Percentiles rank a stretch among this genome's conserved stretches.
These are phyloP conservation scores for Cardiospermum halicacabum DNA, from an alignment of 345 rosid species.

Conservation along the genomic window DNA sequence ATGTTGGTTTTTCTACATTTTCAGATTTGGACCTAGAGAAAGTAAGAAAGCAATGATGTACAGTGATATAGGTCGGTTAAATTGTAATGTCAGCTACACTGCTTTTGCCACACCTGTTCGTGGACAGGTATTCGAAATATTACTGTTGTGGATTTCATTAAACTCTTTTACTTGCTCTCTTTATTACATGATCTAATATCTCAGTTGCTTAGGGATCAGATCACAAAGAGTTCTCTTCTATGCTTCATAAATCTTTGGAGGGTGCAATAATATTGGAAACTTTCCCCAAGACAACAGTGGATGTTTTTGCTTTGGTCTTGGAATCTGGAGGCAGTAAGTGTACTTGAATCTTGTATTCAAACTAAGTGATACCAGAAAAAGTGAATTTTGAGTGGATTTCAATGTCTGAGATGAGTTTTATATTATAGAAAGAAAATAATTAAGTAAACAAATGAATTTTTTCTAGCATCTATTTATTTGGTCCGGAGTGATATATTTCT, in stretches of 20 bases:
- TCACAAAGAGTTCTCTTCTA: slow-evolving; percentile 67
- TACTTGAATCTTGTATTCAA: neutral
- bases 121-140: slow-evolving; percentile 55
- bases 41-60: slow-evolving; percentile 95
- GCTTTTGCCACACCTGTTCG: slow-evolving; percentile 62
- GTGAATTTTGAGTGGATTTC: neutral
- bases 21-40: slow-evolving; percentile 98
- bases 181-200: slow-evolving; percentile 9
- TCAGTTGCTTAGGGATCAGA: slow-evolving; percentile 56
- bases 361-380: neutral
- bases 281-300: slow-evolving; percentile 93
- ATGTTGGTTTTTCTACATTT: neutral
- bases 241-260: slow-evolving; percentile 95
- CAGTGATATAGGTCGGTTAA: slow-evolving; percentile 72
- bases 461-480: neutral
- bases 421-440: neutral
- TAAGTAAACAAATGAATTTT: neutral
- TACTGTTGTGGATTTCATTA: neutral
- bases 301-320: slow-evolving; percentile 89
- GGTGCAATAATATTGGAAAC: slow-evolving; percentile 80
- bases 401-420: slow-evolving; percentile 1
- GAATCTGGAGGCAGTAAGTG: slow-evolving; percentile 98
- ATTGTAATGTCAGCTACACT: slow-evolving; percentile 87
- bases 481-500: neutral
- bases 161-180: neutral